A percentile compares a stretch with the other conserved stretches of the same genome.
Evolutionary conservation across 495 filamentous ascomycete genomes (phyloP).

Genomic region (Penicillium chermesinum): DNA sequence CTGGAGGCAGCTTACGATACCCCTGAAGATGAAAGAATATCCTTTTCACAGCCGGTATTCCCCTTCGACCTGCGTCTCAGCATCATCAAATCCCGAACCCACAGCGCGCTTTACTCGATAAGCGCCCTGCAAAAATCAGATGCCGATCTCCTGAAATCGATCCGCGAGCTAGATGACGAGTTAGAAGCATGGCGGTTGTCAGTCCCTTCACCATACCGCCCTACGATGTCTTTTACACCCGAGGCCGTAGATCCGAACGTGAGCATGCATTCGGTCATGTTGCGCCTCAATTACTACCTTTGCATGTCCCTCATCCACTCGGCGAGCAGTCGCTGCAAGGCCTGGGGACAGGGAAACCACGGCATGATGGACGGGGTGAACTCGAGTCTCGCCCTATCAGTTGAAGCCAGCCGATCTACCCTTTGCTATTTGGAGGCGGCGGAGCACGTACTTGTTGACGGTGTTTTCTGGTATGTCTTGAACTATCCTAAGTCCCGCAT

Average conservation of each 20-base stretch:
- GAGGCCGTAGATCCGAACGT: slow-evolving; percentile 32
- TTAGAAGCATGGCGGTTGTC: slow-evolving; percentile 47
- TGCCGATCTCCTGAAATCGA: slow-evolving; percentile 47
- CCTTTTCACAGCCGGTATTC: slow-evolving; percentile 31
- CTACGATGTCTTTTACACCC: slow-evolving; percentile 37
- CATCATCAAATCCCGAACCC: slow-evolving; percentile 47
- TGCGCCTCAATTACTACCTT: slow-evolving; percentile 48
- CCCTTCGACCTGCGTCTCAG: slow-evolving; percentile 46
- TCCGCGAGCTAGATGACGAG: slow-evolving; percentile 49
- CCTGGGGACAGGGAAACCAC: slow-evolving; percentile 28
- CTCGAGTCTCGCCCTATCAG: slow-evolving; percentile 44
- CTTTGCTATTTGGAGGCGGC: slow-evolving; percentile 41
- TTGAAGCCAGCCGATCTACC: slow-evolving; percentile 50
- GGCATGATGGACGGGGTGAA: slow-evolving; percentile 43
- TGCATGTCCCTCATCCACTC: slow-evolving; percentile 49
- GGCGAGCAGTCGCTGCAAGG: slow-evolving; percentile 43
- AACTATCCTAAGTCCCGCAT: not conserved
- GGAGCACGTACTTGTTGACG: slow-evolving; percentile 35
- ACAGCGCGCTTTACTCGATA: slow-evolving; percentile 44
- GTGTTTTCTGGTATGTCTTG: slow-evolving; percentile 42
- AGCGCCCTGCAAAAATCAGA: slow-evolving; percentile 44
- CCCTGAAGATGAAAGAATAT: slow-evolving; percentile 18
- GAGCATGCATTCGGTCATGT: slow-evolving; percentile 41
- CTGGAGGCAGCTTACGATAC: slow-evolving; percentile 28
- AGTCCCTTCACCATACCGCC: slow-evolving; percentile 38